Percentiles rank a stretch among this genome's conserved stretches.
phyloP scores from a whole-genome alignment of 768 basidiomycete genomes.

The Boletus patriciae region DNA sequence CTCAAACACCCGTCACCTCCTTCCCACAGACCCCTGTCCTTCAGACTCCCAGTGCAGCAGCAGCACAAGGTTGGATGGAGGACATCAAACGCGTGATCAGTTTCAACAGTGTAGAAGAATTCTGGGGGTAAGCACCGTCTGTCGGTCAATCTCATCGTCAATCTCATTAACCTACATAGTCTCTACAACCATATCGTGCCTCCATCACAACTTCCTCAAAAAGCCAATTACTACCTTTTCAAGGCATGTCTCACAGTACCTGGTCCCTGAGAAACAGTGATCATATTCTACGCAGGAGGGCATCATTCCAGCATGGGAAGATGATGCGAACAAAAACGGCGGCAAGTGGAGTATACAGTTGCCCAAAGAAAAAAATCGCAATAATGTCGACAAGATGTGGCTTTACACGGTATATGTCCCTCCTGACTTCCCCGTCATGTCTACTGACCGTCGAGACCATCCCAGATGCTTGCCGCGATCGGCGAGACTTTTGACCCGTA shows the following conservation, averaged over 20 bases:
- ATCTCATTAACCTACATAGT: constrained; percentile 40
- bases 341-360: constrained; percentile 99
- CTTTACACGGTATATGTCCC: constrained; percentile 76
- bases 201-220: constrained; percentile 87
- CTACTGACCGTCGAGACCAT: constrained; percentile 1
- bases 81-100: constrained; percentile 95
- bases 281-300: constrained; percentile 59
- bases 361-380: constrained; percentile 90
- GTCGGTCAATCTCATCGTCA: not conserved
- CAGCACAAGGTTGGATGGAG: constrained; percentile 96
- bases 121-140: constrained; percentile 80
- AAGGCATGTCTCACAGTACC: constrained; percentile 54
- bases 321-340: constrained; percentile 93
- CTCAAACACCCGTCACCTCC: constrained; percentile 77
- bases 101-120: constrained; percentile 97
- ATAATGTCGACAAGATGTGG: constrained; percentile 92
- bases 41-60: constrained; percentile 68
- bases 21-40: constrained; percentile 74
- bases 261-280: not conserved
- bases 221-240: constrained; percentile 99
- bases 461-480: constrained; percentile 97
- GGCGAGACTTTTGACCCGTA: constrained; percentile 98
- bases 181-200: constrained; percentile 97
- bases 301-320: constrained; percentile 98
- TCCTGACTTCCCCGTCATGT: not conserved